These are phyloP conservation scores for Typha latifolia DNA, from an alignment of 176 grass and related monocot genomes.

Conservation along the genomic window DNA sequence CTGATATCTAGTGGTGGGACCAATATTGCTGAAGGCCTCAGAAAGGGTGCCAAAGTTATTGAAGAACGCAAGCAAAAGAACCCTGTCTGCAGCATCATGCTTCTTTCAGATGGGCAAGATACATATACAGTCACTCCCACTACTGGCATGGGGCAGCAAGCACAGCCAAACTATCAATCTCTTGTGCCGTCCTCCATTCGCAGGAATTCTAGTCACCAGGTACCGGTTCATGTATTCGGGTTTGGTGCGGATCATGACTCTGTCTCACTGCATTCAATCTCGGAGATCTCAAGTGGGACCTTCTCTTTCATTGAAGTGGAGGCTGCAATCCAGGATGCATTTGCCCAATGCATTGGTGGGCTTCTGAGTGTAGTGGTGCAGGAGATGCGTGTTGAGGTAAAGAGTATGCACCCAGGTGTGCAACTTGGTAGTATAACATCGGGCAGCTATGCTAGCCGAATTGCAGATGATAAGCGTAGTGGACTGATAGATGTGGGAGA, in stretches of 20 bases:
- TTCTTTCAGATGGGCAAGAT: constrained; percentile 85
- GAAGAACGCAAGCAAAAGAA: constrained; percentile 76
- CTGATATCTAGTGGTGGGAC: constrained; percentile 69
- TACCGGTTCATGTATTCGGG: constrained; percentile 11
- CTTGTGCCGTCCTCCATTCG: no score
- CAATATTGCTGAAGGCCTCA: constrained; percentile 77
- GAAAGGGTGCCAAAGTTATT: constrained; percentile 87
- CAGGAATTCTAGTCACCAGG: not conserved
- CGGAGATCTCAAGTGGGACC: constrained; percentile 9
- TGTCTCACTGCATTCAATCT: constrained; percentile 11
- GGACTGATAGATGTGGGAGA: constrained; percentile 3
- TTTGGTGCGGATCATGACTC: constrained; percentile 19
- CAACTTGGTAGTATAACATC: no score
- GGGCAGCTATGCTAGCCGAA: no score
- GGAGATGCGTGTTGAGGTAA: not conserved
- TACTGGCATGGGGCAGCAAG: constrained; percentile 28
- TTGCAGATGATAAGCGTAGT: no score
- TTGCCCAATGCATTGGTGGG: constrained; percentile 16
- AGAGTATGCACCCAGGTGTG: no score
- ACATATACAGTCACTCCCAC: constrained; percentile 62
- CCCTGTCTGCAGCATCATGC: constrained; percentile 90
- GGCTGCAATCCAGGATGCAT: constrained; percentile 15
- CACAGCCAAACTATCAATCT: constrained; percentile 7
- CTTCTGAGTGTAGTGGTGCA: constrained; percentile 20
- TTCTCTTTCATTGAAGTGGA: constrained; percentile 20